Evolutionary conservation across 2,329 filamentous ascomycete species (phyloP).

Genomic region (Graphilbum fragrans): DNA sequence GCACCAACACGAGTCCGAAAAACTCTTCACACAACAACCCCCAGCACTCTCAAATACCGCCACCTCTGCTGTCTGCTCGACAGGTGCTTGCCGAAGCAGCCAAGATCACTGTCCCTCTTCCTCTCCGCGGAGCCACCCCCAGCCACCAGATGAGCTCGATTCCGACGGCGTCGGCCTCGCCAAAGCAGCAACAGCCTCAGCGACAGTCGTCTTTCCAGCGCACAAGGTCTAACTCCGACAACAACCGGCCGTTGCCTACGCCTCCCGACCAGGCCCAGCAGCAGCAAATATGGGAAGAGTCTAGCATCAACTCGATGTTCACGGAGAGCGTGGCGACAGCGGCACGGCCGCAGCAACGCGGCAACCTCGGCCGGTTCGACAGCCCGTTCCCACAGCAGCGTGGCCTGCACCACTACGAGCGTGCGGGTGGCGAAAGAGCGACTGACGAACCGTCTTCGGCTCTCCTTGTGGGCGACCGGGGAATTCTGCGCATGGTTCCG

Average conservation of each 20-base stretch:
- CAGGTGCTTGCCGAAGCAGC: conserved; percentile 19
- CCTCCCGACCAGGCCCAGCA: conserved; percentile 8
- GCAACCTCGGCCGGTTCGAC: conserved; percentile 5
- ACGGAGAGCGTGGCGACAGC: conserved; percentile 9
- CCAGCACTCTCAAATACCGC: neutral
- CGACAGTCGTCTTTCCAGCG: conserved; percentile 5
- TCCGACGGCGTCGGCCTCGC: neutral
- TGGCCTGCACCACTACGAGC: conserved; percentile 8
- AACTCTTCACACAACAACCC: neutral
- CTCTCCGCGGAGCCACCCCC: conserved; percentile 16
- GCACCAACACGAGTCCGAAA: conserved; percentile 6
- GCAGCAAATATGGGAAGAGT: conserved; percentile 23
- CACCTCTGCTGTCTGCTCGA: conserved; percentile 15
- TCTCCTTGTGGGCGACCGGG: conserved; percentile 24
- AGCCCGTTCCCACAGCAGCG: conserved; percentile 11
- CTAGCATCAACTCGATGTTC: conserved; percentile 20
- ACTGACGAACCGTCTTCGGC: conserved; percentile 3
- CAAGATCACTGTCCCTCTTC: conserved; percentile 22
- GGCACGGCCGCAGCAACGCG: neutral
- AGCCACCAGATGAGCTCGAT: conserved; percentile 12
- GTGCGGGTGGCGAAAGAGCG: conserved; percentile 6
- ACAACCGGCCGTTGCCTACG: conserved; percentile 9
- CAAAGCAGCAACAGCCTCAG: neutral
- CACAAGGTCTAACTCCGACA: conserved; percentile 13
- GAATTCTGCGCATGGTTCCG: conserved; percentile 22